Evolutionary conservation across 805 yeast species (phyloP).

Genomic region (Saccharomyces paradoxus): DNA sequence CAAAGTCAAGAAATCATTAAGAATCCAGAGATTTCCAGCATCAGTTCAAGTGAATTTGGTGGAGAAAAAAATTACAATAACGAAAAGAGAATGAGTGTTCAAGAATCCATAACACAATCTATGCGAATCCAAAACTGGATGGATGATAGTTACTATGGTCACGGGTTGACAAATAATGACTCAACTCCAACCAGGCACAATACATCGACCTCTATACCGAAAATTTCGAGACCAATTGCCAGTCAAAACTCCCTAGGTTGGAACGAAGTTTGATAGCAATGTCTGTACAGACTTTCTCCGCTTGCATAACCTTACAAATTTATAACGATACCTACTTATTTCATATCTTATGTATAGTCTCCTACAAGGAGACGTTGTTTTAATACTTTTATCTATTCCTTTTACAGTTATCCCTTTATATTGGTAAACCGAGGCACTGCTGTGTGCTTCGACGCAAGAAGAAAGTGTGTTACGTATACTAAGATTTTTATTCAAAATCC

Average conservation of each 20-base stretch:
- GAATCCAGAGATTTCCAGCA: conserved; percentile 15
- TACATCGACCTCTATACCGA: conserved; percentile 24
- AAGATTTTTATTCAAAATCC: not conserved
- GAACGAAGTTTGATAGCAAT: conserved; percentile 30
- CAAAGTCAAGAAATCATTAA: conserved; percentile 12
- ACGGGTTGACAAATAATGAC: conserved; percentile 9
- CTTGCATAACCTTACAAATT: not conserved
- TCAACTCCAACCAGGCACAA: conserved; percentile 7
- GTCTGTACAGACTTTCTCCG: not conserved
- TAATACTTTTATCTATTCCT: not conserved
- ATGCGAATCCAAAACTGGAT: conserved; percentile 28
- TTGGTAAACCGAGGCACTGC: not conserved
- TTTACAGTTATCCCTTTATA: not conserved
- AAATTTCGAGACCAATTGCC: conserved; percentile 61
- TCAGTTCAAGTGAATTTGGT: conserved; percentile 9
- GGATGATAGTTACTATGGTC: conserved; percentile 21
- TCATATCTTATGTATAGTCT: not conserved
- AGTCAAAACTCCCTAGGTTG: conserved; percentile 68
- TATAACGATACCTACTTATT: not conserved
- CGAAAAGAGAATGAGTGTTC: conserved; percentile 12
- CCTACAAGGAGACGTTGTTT: not conserved
- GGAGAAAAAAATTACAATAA: conserved; percentile 6
- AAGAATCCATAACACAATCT: conserved; percentile 22
- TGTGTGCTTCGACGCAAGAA: not conserved
- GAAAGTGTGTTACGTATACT: not conserved